Evolutionary conservation across 106 monocot genomes (phyloP).

Genomic region (Dioscorea zingiberensis): DNA sequence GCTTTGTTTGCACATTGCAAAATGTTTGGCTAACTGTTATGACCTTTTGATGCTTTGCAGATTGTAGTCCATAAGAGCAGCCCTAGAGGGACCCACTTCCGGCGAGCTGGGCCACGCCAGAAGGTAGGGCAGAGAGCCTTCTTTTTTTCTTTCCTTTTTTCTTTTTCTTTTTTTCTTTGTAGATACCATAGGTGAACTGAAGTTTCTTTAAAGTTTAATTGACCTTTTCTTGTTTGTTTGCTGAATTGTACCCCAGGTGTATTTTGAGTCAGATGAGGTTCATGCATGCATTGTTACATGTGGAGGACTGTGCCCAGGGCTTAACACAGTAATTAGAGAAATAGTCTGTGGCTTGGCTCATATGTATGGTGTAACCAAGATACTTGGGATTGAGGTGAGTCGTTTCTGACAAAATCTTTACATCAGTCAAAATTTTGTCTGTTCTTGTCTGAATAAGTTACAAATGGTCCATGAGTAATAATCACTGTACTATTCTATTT

Average conservation of each 20-base stretch:
- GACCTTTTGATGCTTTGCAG: constrained; percentile 20
- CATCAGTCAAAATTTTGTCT: too few species aligned
- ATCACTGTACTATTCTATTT: too few species aligned
- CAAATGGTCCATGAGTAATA: too few species aligned
- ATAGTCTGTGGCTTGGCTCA: constrained; percentile 70
- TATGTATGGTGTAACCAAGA: constrained; percentile 66
- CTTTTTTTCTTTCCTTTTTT: too few species aligned
- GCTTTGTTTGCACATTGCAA: neutral
- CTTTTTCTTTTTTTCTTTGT: too few species aligned
- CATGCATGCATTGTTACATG: constrained; percentile 87
- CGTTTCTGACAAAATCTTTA: neutral
- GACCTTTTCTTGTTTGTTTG: too few species aligned
- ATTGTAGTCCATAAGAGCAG: constrained; percentile 65
- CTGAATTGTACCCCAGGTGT: constrained; percentile 40
- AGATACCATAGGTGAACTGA: too few species aligned
- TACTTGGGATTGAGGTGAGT: constrained; percentile 75
- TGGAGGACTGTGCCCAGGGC: constrained; percentile 86
- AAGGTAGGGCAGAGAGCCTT: constrained; percentile 25
- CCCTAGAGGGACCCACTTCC: constrained; percentile 63
- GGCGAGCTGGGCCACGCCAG: constrained; percentile 86
- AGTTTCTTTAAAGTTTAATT: too few species aligned
- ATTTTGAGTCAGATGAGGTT: constrained; percentile 77
- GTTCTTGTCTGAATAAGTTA: too few species aligned
- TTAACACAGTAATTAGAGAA: constrained; percentile 92
- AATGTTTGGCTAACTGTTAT: neutral